Conservation (phyloP, 139 green algal genomes). For the Coccomyxa sp. region DNA sequence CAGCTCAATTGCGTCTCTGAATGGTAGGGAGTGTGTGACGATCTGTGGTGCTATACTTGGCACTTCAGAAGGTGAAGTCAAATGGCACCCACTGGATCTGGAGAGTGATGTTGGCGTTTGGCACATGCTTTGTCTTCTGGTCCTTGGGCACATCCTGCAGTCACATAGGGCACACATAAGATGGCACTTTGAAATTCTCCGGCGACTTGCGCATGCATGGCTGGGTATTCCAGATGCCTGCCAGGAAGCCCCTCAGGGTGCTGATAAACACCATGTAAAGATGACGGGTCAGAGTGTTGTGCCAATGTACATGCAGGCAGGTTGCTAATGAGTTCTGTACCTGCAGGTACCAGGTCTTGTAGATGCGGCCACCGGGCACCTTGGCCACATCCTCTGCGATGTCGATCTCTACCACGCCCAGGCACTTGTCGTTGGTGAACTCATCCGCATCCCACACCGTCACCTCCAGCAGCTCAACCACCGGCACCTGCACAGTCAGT, state of each 20-base stretch:
- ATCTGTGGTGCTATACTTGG: too few relatives aligned
- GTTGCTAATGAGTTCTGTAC: too few relatives aligned
- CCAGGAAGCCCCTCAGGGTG: too few relatives aligned
- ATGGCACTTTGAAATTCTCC: neutral
- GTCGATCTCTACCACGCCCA: conserved; percentile 33
- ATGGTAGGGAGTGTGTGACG: too few relatives aligned
- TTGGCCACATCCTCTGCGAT: conserved; percentile 22
- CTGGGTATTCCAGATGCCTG: too few relatives aligned
- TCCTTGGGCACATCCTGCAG: conserved; percentile 10
- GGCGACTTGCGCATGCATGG: neutral
- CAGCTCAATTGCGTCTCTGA: too few relatives aligned
- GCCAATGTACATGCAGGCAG: too few relatives aligned
- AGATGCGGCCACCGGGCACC: conserved; percentile 22
- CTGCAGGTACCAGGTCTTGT: conserved; percentile 29
- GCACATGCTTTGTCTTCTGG: conserved; percentile 2
- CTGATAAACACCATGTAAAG: too few relatives aligned
- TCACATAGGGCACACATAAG: neutral
- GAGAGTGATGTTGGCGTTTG: conserved; percentile 11
- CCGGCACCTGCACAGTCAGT: conserved; percentile 25
- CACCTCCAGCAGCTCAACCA: conserved; percentile 24
- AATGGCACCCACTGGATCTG: conserved; percentile 30
- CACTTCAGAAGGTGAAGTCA: conserved; percentile 19
- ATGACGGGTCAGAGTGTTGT: too few relatives aligned
- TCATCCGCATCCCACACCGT: conserved; percentile 39
- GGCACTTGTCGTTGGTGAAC: conserved; percentile 19